A percentile compares a stretch with the other conserved stretches of the same genome.
Conservation (phyloP, 352 stramenopile species). For the Globisporangium echinulatum region DNA sequence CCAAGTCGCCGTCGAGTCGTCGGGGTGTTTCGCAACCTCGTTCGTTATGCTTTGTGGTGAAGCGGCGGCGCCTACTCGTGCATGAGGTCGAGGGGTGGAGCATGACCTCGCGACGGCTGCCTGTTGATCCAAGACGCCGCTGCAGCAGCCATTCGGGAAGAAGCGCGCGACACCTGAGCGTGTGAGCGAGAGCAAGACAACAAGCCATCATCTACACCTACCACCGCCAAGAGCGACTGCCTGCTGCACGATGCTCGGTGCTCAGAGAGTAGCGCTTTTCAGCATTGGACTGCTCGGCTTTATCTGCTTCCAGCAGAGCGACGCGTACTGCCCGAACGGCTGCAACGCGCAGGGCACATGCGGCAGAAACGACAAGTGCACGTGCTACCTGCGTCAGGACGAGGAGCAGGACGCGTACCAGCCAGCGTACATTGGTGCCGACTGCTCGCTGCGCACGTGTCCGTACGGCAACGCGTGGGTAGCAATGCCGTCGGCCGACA, state of each 20-base stretch:
- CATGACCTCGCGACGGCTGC: no score
- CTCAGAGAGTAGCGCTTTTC: background rate
- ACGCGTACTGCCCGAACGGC: constrained; percentile 75
- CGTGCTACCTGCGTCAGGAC: constrained; percentile 84
- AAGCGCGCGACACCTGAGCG: no score
- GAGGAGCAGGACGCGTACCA: constrained; percentile 30
- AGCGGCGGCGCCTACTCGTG: background rate
- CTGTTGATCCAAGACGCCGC: no score
- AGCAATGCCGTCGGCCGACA: constrained; percentile 40
- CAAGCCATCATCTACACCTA: no score
- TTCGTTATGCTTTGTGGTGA: background rate
- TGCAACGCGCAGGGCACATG: constrained; percentile 85
- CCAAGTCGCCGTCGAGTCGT: no score
- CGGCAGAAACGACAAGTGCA: constrained; percentile 88
- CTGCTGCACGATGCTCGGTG: background rate
- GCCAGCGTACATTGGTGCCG: constrained; percentile 60
- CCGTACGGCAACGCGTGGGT: constrained; percentile 68
- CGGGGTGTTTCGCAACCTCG: no score
- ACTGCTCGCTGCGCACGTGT: constrained; percentile 79
- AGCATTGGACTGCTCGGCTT: background rate
- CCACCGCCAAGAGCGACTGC: no score
- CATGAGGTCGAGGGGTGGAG: background rate
- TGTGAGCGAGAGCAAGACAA: no score
- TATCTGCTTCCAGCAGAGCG: constrained; percentile 1
- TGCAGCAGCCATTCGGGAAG: no score